Evolutionary conservation across 2,329 filamentous ascomycete species (phyloP), one percentile per base, ranked within the genome.

Genomic region (Penicillium sp.): DNA sequence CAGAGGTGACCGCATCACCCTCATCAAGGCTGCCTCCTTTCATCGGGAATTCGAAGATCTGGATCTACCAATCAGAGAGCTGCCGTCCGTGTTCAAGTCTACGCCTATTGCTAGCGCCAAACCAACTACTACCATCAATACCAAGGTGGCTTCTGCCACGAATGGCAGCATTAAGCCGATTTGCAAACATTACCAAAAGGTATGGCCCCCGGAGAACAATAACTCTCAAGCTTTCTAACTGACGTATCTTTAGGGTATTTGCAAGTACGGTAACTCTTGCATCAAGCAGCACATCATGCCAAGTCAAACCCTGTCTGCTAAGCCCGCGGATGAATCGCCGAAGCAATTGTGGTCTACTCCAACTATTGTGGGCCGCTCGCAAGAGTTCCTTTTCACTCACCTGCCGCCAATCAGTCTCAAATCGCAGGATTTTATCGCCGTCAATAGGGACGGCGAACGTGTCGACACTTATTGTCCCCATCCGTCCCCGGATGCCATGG

Each of bases 1-100:
- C 44, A 77, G 79, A 58, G 70, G 73, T 7, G 78, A 83, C 24
- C 79, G 80, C 52, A 80, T 87, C 59, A 87, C 85, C 0, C 80
- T 87, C 11, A 69, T 88, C 44, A 79, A 79, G 58, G 79, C 78
- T n/a, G 71, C 81, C 24, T 74, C 74, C 2, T 83, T 85, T 60
- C 81, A 83, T 61, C 71, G 75, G 2, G 81, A 87, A 59, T 87
- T 85, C 58, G 72, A 76, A 46, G 79, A 76, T 43, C 77, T 87
- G 22, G 78, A 77, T 19, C 73, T 87, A 59, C 77, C 77, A 6
- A 70, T 84, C 22, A 80, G 81, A 37, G 80, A 85, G 56, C 72
- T 87, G 10, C 79, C 78, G 1, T 76, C 77, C 0, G 76, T 87
- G 16, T 87, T 87, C 63, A 78, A 81, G 58, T 75, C 71, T n/a